These are phyloP conservation scores for Eucalyptus polyanthemos DNA, from an alignment of 345 rosid species.

Conservation along the genomic window DNA sequence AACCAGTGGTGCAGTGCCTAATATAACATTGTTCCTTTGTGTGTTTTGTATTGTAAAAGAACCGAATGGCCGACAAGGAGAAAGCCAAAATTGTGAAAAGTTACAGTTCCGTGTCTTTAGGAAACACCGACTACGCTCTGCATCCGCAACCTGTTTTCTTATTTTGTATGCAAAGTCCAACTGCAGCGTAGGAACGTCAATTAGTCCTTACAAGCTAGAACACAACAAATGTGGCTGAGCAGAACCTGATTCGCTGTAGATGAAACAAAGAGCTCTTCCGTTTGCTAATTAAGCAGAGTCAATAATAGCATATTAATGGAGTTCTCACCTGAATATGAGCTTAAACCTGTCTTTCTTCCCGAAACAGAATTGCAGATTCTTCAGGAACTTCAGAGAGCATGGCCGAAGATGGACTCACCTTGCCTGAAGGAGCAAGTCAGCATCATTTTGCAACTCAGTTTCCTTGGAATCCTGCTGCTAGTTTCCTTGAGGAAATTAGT, in stretches of 20 bases:
- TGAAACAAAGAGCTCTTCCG: neutral
- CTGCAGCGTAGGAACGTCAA: neutral
- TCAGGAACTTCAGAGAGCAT: conserved; percentile 1
- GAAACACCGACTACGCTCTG: neutral
- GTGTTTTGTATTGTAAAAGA: neutral
- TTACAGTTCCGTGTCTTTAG: neutral
- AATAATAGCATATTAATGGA: neutral
- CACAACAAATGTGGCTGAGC: neutral
- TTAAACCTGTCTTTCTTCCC: neutral
- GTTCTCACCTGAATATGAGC: neutral
- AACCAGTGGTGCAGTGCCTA: neutral
- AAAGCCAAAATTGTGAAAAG: neutral
- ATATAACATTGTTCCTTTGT: neutral
- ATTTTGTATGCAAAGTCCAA: neutral
- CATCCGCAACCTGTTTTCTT: neutral
- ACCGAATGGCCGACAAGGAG: neutral
- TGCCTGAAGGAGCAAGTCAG: conserved; percentile 49
- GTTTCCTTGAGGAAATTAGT: conserved; percentile 6
- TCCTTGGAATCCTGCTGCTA: conserved; percentile 28
- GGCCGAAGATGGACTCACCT: conserved; percentile 24
- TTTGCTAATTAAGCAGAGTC: neutral
- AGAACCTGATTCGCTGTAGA: fast-evolving
- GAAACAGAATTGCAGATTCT: conserved; percentile 18
- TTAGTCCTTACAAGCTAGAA: neutral
- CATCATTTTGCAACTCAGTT: conserved; percentile 34